Conservation (phyloP, 805 yeast species). For the Brettanomyces anomalus region DNA sequence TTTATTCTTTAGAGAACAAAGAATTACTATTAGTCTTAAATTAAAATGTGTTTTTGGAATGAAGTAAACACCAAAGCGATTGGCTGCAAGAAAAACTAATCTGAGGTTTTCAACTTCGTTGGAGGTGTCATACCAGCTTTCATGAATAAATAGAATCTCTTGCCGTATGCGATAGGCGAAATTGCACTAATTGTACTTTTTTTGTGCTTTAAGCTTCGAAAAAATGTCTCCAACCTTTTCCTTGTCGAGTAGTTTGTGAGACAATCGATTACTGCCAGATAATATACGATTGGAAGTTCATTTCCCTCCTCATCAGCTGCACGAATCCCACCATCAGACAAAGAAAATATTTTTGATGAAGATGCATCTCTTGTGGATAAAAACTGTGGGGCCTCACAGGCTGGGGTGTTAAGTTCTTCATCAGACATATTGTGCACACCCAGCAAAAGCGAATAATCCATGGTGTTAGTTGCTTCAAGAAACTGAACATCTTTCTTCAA, state of each 20-base stretch:
- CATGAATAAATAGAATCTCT: slow-evolving; percentile 71
- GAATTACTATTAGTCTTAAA: background rate
- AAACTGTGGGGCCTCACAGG: slow-evolving; percentile 16
- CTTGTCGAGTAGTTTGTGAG: slow-evolving; percentile 68
- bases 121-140: slow-evolving; percentile 11
- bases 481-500: slow-evolving; percentile 66
- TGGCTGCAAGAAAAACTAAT: no score
- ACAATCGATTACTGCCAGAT: slow-evolving; percentile 91
- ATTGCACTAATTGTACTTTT: slow-evolving; percentile 73
- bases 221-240: slow-evolving; percentile 77
- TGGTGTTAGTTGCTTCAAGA: slow-evolving; percentile 67
- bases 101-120: background rate
- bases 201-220: slow-evolving; percentile 65
- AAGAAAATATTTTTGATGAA: slow-evolving; percentile 11
- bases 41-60: background rate
- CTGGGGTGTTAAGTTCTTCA: slow-evolving; percentile 30
- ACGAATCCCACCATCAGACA: slow-evolving; percentile 67
- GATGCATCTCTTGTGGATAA: slow-evolving; percentile 8
- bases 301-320: slow-evolving; percentile 58
- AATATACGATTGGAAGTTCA: slow-evolving; percentile 64
- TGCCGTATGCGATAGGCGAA: slow-evolving; percentile 87
- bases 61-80: background rate
- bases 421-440: slow-evolving; percentile 75
- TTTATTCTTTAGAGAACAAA: no score
- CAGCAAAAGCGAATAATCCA: slow-evolving; percentile 89